A percentile compares a stretch with the other conserved stretches of the same genome.
Evolutionary conservation across 441 rosid genomes (phyloP).

Genomic region (Metrosideros polymorpha): DNA sequence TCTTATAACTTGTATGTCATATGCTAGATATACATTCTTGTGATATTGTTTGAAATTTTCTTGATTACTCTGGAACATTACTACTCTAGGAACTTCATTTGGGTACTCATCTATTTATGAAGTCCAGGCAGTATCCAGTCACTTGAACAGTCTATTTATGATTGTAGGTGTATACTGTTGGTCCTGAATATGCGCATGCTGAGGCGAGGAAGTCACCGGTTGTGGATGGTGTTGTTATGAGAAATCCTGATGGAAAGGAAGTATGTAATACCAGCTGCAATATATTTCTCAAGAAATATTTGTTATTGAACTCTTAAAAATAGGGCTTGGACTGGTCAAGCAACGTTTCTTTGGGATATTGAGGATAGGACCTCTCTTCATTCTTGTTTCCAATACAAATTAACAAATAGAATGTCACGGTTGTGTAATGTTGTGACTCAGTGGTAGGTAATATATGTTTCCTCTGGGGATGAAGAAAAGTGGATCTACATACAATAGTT

Average conservation of each 20-base stretch:
- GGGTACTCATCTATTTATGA: background rate
- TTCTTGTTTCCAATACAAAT: background rate
- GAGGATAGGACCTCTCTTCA: background rate
- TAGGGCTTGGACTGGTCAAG: background rate
- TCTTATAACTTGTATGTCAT: background rate
- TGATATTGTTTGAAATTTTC: background rate
- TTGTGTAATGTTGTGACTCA: background rate
- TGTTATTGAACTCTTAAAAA: background rate
- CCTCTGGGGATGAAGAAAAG: background rate
- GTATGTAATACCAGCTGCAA: slow-evolving; percentile 33
- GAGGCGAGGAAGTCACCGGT: slow-evolving; percentile 99
- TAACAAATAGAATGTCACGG: background rate
- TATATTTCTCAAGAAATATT: background rate
- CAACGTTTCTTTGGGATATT: background rate
- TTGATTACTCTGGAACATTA: background rate
- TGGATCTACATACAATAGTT: background rate
- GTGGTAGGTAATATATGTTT: background rate
- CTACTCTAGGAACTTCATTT: background rate
- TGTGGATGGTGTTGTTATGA: slow-evolving; percentile 99
- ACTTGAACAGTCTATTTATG: slow-evolving; percentile 16
- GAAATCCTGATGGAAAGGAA: slow-evolving; percentile 98
- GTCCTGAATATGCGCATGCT: slow-evolving; percentile 99
- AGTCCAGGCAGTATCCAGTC: background rate
- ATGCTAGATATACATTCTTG: background rate
- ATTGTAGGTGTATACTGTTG: slow-evolving; percentile 94